Evolutionary conservation across 768 basidiomycete species (phyloP).

Genomic region (Suillus occidentalis): DNA sequence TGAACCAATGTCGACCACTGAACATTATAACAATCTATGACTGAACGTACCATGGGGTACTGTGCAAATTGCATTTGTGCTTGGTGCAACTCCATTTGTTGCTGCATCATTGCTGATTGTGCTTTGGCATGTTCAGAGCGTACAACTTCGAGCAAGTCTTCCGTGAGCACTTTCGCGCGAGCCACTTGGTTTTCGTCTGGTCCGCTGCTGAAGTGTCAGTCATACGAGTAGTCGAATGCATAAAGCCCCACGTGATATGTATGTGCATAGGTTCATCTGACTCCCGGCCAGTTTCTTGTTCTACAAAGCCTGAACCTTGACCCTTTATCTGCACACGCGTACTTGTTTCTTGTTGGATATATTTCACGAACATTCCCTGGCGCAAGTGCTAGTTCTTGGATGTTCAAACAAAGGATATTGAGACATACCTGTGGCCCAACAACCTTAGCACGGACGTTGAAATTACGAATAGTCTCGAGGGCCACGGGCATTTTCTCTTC

Average conservation of each 20-base stretch:
- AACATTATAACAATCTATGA: constrained; percentile 2
- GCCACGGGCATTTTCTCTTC: constrained; percentile 93
- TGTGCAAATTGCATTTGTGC: constrained; percentile 80
- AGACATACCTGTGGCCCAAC: constrained; percentile 84
- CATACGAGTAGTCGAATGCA: constrained; percentile 19
- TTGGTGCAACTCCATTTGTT: constrained; percentile 86
- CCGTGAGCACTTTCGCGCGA: constrained; percentile 82
- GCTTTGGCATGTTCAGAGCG: constrained; percentile 86
- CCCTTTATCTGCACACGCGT: constrained; percentile 98
- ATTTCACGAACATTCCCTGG: constrained; percentile 96
- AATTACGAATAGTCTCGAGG: constrained; percentile 89
- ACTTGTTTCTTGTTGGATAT: constrained; percentile 94
- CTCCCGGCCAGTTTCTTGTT: constrained; percentile 86
- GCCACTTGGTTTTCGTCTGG: constrained; percentile 88
- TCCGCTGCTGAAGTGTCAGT: constrained; percentile 39
- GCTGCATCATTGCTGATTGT: constrained; percentile 57
- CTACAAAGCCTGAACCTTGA: constrained; percentile 90
- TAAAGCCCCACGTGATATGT: constrained; percentile 73
- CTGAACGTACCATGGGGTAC: constrained; percentile 52
- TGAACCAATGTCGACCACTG: neutral
- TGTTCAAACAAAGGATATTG: no score
- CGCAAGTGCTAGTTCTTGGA: neutral
- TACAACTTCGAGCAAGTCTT: constrained; percentile 90
- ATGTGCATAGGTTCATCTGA: constrained; percentile 90
- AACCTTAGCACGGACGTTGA: constrained; percentile 96